Evolutionary conservation across 1,284 basidiomycete genomes (phyloP).

Genomic region (Microbotryum silenes-acaulis): DNA sequence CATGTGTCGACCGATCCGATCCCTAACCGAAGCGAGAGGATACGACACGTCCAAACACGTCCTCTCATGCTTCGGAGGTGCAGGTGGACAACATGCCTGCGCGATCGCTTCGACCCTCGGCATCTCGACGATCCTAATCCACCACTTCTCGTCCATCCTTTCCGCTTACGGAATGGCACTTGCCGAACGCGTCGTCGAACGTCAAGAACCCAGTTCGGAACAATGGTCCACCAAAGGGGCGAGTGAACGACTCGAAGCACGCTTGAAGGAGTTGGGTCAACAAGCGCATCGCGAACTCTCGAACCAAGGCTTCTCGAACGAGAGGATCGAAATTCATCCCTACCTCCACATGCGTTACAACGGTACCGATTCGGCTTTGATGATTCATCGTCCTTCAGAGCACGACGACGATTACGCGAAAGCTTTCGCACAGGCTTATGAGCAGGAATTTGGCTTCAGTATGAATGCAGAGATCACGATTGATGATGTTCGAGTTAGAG

Average conservation of each 20-base stretch:
- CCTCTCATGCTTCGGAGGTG: conserved; percentile 29
- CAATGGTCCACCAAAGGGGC: conserved; percentile 17
- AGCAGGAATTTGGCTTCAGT: conserved; percentile 70
- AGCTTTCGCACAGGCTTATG: conserved; percentile 31
- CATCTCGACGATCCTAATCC: conserved; percentile 70
- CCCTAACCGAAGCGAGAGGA: conserved; percentile 32
- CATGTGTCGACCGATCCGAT: conserved; percentile 30
- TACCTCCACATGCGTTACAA: conserved; percentile 27
- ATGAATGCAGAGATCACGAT: conserved; percentile 65
- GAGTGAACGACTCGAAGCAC: not conserved
- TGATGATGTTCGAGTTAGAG: conserved; percentile 78
- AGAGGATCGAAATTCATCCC: conserved; percentile 13
- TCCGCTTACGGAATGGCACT: conserved; percentile 84
- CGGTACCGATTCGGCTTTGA: conserved; percentile 13
- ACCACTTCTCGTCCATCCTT: conserved; percentile 49
- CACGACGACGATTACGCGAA: conserved; percentile 14
- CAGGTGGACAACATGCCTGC: conserved; percentile 81
- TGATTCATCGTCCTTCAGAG: conserved; percentile 17
- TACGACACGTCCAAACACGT: conserved; percentile 25
- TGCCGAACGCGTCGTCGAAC: conserved; percentile 52
- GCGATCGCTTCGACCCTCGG: conserved; percentile 56
- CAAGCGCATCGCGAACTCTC: conserved; percentile 2
- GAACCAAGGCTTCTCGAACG: not conserved
- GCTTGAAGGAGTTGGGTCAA: conserved; percentile 1
- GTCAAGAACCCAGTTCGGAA: conserved; percentile 28